Conservation (phyloP, 345 rosid species). For the Abelmoschus esculentus region DNA sequence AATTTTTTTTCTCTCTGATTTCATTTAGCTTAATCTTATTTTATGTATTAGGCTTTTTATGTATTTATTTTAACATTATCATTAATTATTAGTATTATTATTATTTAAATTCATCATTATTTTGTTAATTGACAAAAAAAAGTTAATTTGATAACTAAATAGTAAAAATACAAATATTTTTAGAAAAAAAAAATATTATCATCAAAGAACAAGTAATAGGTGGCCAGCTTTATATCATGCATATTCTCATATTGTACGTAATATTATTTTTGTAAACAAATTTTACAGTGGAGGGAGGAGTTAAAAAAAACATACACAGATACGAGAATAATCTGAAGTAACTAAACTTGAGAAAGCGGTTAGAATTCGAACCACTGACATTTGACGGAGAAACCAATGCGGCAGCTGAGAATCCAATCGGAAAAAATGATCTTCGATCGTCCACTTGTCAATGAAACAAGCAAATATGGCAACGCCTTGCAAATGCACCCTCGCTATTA, state of each 20-base stretch:
- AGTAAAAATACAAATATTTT: too few species aligned
- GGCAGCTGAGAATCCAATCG: neutral
- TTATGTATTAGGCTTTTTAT: too few species aligned
- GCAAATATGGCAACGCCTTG: constrained; percentile 25
- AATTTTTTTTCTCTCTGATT: too few species aligned
- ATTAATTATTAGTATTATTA: too few species aligned
- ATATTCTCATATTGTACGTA: neutral
- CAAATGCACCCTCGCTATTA: constrained; percentile 1
- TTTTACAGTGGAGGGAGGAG: neutral
- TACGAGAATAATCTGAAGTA: neutral
- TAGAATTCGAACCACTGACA: neutral
- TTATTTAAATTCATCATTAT: too few species aligned
- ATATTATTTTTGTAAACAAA: neutral
- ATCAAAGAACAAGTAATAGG: neutral
- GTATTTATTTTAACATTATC: too few species aligned
- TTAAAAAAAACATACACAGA: neutral
- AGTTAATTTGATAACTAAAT: too few species aligned
- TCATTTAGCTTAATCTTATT: too few species aligned
- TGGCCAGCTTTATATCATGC: neutral
- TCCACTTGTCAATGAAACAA: constrained; percentile 43
- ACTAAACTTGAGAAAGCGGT: neutral
- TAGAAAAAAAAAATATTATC: too few species aligned
- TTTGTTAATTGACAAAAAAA: too few species aligned
- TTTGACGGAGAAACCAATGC: neutral
- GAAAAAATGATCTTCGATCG: neutral